phyloP scores from a whole-genome alignment of 441 rosid species.

The Raphanus hybrid region DNA sequence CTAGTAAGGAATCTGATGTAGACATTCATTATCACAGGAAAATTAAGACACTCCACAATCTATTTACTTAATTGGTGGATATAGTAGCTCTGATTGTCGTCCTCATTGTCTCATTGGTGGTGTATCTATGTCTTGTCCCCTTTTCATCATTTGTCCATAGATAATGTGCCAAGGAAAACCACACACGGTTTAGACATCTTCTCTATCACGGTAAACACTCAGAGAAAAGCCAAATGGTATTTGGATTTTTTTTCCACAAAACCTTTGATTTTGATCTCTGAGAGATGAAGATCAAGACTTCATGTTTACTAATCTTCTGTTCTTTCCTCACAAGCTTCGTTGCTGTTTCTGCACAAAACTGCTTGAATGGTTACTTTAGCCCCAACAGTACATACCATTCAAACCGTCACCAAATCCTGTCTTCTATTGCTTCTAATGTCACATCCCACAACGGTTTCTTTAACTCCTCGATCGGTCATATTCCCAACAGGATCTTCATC shows the following conservation, averaged over 20 bases:
- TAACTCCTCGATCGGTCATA: slow-evolving; percentile 18
- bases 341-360: slow-evolving; percentile 1
- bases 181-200: neutral
- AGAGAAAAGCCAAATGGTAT: neutral
- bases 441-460: slow-evolving; percentile 23
- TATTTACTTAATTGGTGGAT: neutral
- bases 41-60: neutral
- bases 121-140: neutral
- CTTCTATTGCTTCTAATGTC: slow-evolving; percentile 40
- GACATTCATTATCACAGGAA: neutral
- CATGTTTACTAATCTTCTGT: neutral
- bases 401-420: slow-evolving; percentile 41
- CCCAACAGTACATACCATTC: slow-evolving; percentile 39
- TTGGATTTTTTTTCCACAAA: neutral
- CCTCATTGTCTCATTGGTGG: neutral
- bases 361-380: slow-evolving; percentile 29
- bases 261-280: slow-evolving; percentile 1
- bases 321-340: neutral
- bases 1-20: neutral
- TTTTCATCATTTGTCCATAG: neutral
- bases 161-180: neutral
- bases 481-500: slow-evolving; percentile 10
- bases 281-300: slow-evolving; percentile 17
- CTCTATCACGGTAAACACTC: too few relatives aligned
- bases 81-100: neutral